Evolutionary conservation across 2,329 filamentous ascomycete genomes (phyloP).

Genomic region (Claviceps spartinae): DNA sequence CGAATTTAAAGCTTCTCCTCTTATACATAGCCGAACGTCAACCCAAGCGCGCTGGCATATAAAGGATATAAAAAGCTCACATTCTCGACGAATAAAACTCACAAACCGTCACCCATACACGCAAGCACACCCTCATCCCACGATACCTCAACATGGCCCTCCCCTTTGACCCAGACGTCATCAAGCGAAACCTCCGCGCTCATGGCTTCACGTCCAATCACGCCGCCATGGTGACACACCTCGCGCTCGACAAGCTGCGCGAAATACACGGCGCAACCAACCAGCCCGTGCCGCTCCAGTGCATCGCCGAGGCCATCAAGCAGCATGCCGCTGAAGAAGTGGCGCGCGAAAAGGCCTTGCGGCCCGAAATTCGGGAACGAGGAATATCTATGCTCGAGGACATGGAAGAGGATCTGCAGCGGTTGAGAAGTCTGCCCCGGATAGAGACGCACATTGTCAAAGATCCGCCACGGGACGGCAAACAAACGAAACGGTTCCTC

Average conservation of each 20-base stretch:
- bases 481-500: conserved; percentile 14
- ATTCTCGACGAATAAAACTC: no score
- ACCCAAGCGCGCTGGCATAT: no score
- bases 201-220: conserved; percentile 10
- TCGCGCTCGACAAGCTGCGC: conserved; percentile 11
- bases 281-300: conserved; percentile 8
- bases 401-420: conserved; percentile 7
- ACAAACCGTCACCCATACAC: neutral
- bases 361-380: conserved; percentile 1
- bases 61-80: neutral
- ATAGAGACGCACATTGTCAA: conserved; percentile 5
- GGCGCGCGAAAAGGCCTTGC: conserved; percentile 3
- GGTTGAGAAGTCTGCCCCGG: neutral
- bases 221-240: conserved; percentile 10
- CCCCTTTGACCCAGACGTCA: conserved; percentile 9
- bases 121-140: neutral
- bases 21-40: no score
- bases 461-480: conserved; percentile 6
- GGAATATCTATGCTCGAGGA: conserved; percentile 7
- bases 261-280: conserved; percentile 5
- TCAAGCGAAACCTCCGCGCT: conserved; percentile 10
- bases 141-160: conserved; percentile 5
- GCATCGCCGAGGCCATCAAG: conserved; percentile 12
- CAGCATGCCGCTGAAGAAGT: conserved; percentile 10
- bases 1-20: neutral